Percentiles rank a stretch among this genome's conserved stretches.
These are phyloP conservation scores for Zymoseptoria pseudotritici DNA, from an alignment of 2,329 filamentous ascomycete genomes.

Conservation along the genomic window DNA sequence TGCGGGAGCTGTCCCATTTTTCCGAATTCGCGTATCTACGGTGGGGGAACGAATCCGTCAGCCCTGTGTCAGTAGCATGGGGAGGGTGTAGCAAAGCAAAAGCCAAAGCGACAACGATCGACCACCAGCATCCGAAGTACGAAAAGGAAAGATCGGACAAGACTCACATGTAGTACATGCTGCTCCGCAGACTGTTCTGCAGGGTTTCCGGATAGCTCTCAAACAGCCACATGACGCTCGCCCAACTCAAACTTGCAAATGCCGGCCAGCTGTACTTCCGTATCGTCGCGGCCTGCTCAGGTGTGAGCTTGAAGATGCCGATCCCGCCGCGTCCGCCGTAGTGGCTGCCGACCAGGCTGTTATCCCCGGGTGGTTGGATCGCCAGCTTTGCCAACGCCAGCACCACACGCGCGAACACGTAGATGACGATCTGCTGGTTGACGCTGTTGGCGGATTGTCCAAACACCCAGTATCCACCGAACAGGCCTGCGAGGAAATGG, in stretches of 20 bases:
- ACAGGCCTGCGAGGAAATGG: conserved; percentile 74
- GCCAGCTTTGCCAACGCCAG: conserved; percentile 77
- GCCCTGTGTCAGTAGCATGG: conserved; percentile 23
- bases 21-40: conserved; percentile 69
- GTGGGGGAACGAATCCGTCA: conserved; percentile 22
- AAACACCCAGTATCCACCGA: conserved; percentile 91
- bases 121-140: conserved; percentile 3
- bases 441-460: conserved; percentile 64
- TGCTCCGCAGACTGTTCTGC: conserved; percentile 83
- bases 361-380: conserved; percentile 52
- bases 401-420: conserved; percentile 87
- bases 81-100: not conserved
- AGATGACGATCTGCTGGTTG: conserved; percentile 96
- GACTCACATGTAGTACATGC: conserved; percentile 94
- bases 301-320: conserved; percentile 35
- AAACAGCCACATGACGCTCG: conserved; percentile 90
- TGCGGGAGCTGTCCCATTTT: conserved; percentile 79
- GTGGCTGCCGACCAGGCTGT: conserved; percentile 30
- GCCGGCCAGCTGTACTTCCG: conserved; percentile 75
- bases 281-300: conserved; percentile 32
- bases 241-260: conserved; percentile 89
- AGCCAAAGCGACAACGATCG: conserved; percentile 2
- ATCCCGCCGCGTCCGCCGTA: conserved; percentile 35
- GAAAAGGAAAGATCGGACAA: conserved; percentile 6
- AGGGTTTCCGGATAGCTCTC: conserved; percentile 84